Conservation (phyloP, 2,329 filamentous ascomycete genomes). For the Bipolaris bicolor region DNA sequence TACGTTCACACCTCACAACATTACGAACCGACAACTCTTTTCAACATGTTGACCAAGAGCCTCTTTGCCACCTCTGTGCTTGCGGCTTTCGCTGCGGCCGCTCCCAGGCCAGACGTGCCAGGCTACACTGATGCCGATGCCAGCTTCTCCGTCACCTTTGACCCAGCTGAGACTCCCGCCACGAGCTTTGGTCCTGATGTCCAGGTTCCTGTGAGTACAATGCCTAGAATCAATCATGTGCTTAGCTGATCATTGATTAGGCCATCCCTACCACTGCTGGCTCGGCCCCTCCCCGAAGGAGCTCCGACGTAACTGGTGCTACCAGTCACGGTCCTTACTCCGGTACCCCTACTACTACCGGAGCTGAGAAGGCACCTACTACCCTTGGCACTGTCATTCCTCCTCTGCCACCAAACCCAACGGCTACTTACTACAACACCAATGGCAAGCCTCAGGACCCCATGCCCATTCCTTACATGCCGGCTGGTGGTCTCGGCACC, state of each 20-base stretch:
- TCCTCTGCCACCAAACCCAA: constrained; percentile 62
- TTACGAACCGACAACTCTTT: constrained; percentile 14
- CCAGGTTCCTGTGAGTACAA: constrained; percentile 48
- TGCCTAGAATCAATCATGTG: neutral
- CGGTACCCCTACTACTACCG: constrained; percentile 71
- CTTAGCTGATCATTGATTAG: constrained; percentile 7
- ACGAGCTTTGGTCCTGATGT: constrained; percentile 54
- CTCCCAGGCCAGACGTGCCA: constrained; percentile 41
- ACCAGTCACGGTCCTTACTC: constrained; percentile 73
- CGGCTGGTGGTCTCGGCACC: constrained; percentile 73
- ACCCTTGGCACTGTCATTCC: constrained; percentile 65
- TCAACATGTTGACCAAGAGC: constrained; percentile 49
- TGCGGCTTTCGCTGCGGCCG: constrained; percentile 45
- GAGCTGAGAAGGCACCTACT: constrained; percentile 65
- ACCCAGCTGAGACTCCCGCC: constrained; percentile 44
- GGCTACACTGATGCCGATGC: constrained; percentile 56
- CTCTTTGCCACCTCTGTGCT: constrained; percentile 43
- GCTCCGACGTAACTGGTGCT: constrained; percentile 60
- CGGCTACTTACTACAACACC: constrained; percentile 72
- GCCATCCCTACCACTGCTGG: constrained; percentile 33
- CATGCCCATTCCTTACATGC: constrained; percentile 74
- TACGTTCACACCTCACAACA: constrained; percentile 6
- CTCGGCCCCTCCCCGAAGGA: constrained; percentile 55
- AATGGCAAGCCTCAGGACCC: constrained; percentile 72
- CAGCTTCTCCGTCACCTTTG: constrained; percentile 47